These are phyloP conservation scores for Tetrapisispora pingtungensis DNA, from an alignment of 805 yeast genomes.

Conservation along the genomic window DNA sequence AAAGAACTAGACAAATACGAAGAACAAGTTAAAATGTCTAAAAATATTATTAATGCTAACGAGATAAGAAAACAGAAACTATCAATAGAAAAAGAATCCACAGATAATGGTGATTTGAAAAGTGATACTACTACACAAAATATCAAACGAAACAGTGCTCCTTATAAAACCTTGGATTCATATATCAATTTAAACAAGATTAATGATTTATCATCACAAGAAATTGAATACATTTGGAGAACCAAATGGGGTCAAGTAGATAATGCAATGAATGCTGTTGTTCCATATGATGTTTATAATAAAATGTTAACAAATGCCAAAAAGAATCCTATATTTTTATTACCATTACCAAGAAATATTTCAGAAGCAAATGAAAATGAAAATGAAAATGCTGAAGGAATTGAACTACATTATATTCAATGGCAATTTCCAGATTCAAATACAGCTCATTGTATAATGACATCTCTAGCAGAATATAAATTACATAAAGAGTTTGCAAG, in stretches of 20 bases:
- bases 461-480: conserved; percentile 86
- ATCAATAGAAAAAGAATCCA: too few relatives aligned
- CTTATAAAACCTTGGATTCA: conserved; percentile 63
- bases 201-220: conserved; percentile 42
- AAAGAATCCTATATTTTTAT: conserved; percentile 70
- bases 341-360: conserved; percentile 72
- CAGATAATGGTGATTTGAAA: too few relatives aligned
- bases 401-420: conserved; percentile 85
- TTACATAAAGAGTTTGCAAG: conserved; percentile 84
- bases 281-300: conserved; percentile 50
- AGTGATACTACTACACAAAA: too few relatives aligned
- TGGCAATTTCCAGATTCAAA: conserved; percentile 83
- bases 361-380: conserved; percentile 32
- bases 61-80: not conserved
- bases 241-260: conserved; percentile 64
- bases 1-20: conserved; percentile 53
- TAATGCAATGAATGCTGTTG: conserved; percentile 52
- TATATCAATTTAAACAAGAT: conserved; percentile 64
- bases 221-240: conserved; percentile 78
- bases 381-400: conserved; percentile 36
- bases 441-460: conserved; percentile 82
- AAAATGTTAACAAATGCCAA: conserved; percentile 56
- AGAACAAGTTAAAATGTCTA: conserved; percentile 23
- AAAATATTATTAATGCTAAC: conserved; percentile 1
- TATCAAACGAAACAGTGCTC: conserved; percentile 27